Conservation (phyloP, 2,329 filamentous ascomycete genomes). For the Arthrobotrys conoides region DNA sequence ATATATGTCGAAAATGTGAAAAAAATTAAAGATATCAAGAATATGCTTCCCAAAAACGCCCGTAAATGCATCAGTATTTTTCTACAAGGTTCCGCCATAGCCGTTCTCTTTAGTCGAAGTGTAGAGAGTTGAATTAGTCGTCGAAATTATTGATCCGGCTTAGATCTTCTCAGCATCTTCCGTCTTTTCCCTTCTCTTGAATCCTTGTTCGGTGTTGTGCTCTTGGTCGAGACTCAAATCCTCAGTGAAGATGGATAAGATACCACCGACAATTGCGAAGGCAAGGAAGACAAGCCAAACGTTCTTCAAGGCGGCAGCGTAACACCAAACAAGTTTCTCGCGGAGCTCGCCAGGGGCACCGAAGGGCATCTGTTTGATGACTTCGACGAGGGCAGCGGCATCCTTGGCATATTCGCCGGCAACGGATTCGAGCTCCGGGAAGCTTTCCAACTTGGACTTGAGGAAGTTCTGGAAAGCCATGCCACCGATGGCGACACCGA, state of each 20-base stretch:
- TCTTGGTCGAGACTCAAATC: conserved; percentile 70
- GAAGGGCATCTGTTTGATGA: conserved; percentile 72
- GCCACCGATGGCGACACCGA: conserved; percentile 78
- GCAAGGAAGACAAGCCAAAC: conserved; percentile 74
- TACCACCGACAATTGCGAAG: conserved; percentile 70
- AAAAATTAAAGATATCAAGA: not conserved
- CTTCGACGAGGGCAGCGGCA: conserved; percentile 73
- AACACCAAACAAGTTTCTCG: conserved; percentile 70
- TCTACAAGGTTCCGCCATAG: not conserved
- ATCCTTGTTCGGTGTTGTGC: conserved; percentile 70
- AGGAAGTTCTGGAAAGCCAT: conserved; percentile 80
- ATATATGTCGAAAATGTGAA: not conserved
- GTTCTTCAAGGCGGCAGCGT: conserved; percentile 71
- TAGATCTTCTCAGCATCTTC: conserved; percentile 53
- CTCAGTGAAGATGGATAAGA: conserved; percentile 72
- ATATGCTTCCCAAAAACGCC: conserved; percentile 21
- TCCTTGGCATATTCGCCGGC: conserved; percentile 72
- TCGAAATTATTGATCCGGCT: not conserved
- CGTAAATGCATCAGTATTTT: conserved; percentile 20
- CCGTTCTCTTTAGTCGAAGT: not conserved
- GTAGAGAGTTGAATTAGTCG: not conserved
- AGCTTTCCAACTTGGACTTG: conserved; percentile 70
- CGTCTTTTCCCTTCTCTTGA: conserved; percentile 67
- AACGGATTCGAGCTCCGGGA: conserved; percentile 68
- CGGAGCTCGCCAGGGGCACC: conserved; percentile 65